A percentile compares a stretch with the other conserved stretches of the same genome.
phyloP scores from a whole-genome alignment of 2,329 filamentous ascomycete genomes.

The Alternaria panax region DNA sequence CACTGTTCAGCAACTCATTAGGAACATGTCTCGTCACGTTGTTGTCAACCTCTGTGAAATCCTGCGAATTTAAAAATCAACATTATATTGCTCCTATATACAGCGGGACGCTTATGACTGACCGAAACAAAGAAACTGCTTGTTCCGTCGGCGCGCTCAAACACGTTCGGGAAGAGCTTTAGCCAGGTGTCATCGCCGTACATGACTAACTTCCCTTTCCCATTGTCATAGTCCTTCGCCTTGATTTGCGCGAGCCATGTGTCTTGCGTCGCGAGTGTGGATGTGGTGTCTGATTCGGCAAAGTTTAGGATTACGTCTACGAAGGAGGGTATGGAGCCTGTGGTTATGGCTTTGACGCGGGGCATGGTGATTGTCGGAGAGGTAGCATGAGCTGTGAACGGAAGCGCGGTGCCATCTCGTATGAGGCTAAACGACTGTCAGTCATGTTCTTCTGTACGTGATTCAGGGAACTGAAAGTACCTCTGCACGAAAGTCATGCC shows the following conservation, averaged over 20 bases:
- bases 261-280: slow-evolving; percentile 86
- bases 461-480: slow-evolving; percentile 55
- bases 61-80: slow-evolving; percentile 61
- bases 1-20: slow-evolving; percentile 73
- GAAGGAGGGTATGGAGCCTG: slow-evolving; percentile 97
- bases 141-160: slow-evolving; percentile 87
- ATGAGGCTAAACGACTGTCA: slow-evolving; percentile 69
- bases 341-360: slow-evolving; percentile 94
- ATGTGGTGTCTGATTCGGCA: slow-evolving; percentile 90
- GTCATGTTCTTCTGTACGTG: background rate
- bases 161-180: slow-evolving; percentile 90
- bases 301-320: slow-evolving; percentile 96
- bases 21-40: slow-evolving; percentile 94
- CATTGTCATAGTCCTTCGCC: slow-evolving; percentile 57
- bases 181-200: slow-evolving; percentile 99
- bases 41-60: slow-evolving; percentile 96
- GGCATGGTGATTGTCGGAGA: slow-evolving; percentile 99
- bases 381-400: slow-evolving; percentile 95
- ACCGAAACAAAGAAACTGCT: slow-evolving; percentile 98
- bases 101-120: slow-evolving; percentile 53
- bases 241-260: slow-evolving; percentile 96
- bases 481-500: slow-evolving; percentile 89
- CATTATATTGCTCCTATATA: slow-evolving; percentile 44
- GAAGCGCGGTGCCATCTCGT: slow-evolving; percentile 79
- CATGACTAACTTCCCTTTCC: slow-evolving; percentile 77